These are phyloP conservation scores for Fusarium sp. DNA, from an alignment of 2,329 filamentous ascomycete genomes.

Conservation along the genomic window DNA sequence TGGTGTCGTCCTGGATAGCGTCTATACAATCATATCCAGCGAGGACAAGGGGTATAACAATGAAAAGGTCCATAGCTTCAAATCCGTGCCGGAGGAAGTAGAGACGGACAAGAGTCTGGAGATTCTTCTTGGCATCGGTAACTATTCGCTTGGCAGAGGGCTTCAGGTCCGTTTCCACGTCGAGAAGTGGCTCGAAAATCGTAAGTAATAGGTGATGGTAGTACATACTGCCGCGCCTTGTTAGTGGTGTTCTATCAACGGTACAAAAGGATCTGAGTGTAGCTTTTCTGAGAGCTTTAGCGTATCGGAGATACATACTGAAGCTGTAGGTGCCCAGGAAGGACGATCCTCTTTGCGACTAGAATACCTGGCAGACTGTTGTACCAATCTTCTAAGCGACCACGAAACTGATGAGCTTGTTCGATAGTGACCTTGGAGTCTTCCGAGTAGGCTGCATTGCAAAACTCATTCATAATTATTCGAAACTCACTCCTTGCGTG, in stretches of 20 bases:
- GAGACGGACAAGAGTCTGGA: conserved; percentile 45
- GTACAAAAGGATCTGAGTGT: neutral
- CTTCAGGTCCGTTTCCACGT: neutral
- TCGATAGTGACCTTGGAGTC: conserved; percentile 13
- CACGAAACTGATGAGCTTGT: conserved; percentile 36
- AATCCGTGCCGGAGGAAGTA: conserved; percentile 50
- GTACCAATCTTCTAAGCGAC: conserved; percentile 46
- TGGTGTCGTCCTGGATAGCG: conserved; percentile 35
- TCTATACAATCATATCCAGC: conserved; percentile 44
- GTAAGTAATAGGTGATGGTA: conserved; percentile 43
- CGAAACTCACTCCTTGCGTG: conserved; percentile 46
- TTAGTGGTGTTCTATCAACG: neutral
- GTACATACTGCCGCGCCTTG: conserved; percentile 29
- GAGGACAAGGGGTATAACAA: conserved; percentile 50
- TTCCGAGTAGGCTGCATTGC: conserved; percentile 26
- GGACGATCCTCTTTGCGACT: conserved; percentile 44
- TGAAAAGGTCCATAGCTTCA: conserved; percentile 47
- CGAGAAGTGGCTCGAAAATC: conserved; percentile 44
- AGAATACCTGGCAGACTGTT: conserved; percentile 42
- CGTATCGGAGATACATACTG: conserved; percentile 37
- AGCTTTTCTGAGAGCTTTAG: no score
- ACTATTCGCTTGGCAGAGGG: conserved; percentile 35
- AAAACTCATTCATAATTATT: conserved; percentile 51
- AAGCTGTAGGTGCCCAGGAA: conserved; percentile 51
- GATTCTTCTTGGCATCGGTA: conserved; percentile 27